Conservation (phyloP, 805 yeast genomes). For the Lipomyces lipofer region DNA sequence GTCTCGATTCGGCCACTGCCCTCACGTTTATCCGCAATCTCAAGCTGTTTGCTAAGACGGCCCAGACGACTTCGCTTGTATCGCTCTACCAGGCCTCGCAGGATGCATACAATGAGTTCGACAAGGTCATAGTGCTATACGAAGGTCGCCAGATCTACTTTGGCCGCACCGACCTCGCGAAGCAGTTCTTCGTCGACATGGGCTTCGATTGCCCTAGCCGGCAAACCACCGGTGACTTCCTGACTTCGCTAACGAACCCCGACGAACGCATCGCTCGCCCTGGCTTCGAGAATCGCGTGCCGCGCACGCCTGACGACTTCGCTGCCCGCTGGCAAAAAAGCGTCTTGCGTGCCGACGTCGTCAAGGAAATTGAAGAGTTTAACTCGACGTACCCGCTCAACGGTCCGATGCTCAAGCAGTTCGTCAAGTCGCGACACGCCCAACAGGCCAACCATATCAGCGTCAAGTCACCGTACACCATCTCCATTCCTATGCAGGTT, state of each 20-base stretch:
- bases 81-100: conserved; percentile 64
- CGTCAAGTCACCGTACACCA: conserved; percentile 46
- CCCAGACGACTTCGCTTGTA: conserved; percentile 56
- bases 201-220: conserved; percentile 59
- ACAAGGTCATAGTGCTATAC: conserved; percentile 54
- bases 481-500: conserved; percentile 52
- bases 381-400: conserved; percentile 28
- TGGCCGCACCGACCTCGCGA: conserved; percentile 51
- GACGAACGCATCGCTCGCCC: conserved; percentile 47
- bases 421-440: conserved; percentile 40
- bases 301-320: conserved; percentile 47
- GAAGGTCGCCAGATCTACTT: conserved; percentile 59
- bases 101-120: conserved; percentile 55
- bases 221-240: conserved; percentile 50
- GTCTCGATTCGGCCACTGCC: conserved; percentile 71
- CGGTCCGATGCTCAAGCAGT: conserved; percentile 34
- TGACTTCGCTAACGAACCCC: conserved; percentile 47
- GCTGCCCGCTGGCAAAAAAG: conserved; percentile 52
- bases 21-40: conserved; percentile 61
- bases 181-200: conserved; percentile 52
- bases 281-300: conserved; percentile 53
- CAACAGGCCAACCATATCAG: conserved; percentile 44
- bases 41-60: conserved; percentile 54
- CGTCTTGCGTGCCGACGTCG: conserved; percentile 44
- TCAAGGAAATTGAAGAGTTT: conserved; percentile 47